A percentile compares a stretch with the other conserved stretches of the same genome.
These are phyloP conservation scores for Starmerella sirachaensis DNA, from an alignment of 805 yeast species.

Conservation along the genomic window DNA sequence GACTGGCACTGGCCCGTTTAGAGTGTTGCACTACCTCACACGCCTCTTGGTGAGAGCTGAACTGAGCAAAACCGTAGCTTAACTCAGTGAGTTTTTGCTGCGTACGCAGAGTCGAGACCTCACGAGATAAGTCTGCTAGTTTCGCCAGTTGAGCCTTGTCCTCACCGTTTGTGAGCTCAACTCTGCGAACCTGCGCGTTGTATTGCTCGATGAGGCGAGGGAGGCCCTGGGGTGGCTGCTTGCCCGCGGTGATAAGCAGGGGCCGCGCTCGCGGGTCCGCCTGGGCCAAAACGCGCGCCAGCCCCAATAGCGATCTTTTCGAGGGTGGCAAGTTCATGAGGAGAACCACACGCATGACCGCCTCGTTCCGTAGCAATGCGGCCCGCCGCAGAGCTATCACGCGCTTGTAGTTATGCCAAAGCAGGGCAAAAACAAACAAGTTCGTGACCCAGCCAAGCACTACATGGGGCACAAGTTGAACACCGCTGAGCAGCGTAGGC, in stretches of 20 bases:
- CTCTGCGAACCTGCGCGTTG: slow-evolving; percentile 17
- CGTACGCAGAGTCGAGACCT: no score
- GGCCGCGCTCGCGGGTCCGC: slow-evolving; percentile 7
- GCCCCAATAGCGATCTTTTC: slow-evolving; percentile 23
- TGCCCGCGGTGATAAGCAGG: neutral
- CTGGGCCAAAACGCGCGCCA: slow-evolving; percentile 12
- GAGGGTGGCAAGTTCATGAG: slow-evolving; percentile 25
- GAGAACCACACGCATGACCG: slow-evolving; percentile 27
- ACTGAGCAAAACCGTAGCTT: slow-evolving; percentile 31
- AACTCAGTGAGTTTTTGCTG: no score
- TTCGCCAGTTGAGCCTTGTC: no score
- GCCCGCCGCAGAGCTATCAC: slow-evolving; percentile 23
- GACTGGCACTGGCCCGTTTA: slow-evolving; percentile 19
- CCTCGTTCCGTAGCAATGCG: slow-evolving; percentile 22
- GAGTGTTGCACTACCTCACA: slow-evolving; percentile 5
- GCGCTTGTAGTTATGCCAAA: slow-evolving; percentile 24
- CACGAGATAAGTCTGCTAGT: no score
- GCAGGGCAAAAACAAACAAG: slow-evolving; percentile 22
- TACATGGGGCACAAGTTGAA: slow-evolving; percentile 28
- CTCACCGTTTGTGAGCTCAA: no score
- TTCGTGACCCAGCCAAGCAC: slow-evolving; percentile 27
- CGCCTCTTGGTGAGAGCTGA: slow-evolving; percentile 7
- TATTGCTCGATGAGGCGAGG: slow-evolving; percentile 23
- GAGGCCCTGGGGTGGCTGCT: slow-evolving; percentile 7
- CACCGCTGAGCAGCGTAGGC: slow-evolving; percentile 27